A percentile compares a stretch with the other conserved stretches of the same genome.
Evolutionary conservation across 139 green algal species (phyloP).

Genomic region (Eudorina sp.): DNA sequence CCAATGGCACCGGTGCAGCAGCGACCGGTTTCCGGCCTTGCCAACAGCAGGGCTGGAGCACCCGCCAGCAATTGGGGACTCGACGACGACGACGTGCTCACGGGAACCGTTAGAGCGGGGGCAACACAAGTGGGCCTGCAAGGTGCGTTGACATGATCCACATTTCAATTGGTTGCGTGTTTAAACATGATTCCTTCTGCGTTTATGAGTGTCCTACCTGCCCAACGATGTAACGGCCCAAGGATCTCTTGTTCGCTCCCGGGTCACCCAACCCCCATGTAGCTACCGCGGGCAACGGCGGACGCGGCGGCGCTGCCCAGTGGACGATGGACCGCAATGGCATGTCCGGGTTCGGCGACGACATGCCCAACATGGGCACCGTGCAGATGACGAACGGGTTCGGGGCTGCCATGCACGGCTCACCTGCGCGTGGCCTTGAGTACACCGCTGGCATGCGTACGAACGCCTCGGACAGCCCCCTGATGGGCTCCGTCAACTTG

Average conservation of each 20-base stretch:
- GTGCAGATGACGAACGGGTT: slow-evolving; percentile 32
- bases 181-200: too few relatives aligned
- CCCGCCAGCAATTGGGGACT: background rate
- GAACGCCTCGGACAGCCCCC: slow-evolving; percentile 30
- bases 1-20: background rate
- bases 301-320: background rate
- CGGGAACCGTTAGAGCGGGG: slow-evolving; percentile 8
- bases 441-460: slow-evolving; percentile 43
- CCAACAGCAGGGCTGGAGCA: background rate
- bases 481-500: slow-evolving; percentile 37
- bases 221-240: too few relatives aligned
- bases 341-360: background rate
- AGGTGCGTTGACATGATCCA: too few relatives aligned
- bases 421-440: background rate
- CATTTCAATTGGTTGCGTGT: too few relatives aligned
- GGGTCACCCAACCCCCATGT: too few relatives aligned
- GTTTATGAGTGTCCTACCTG: too few relatives aligned
- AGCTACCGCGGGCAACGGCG: background rate
- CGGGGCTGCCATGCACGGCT: background rate
- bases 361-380: slow-evolving; percentile 58
- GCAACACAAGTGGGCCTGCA: background rate
- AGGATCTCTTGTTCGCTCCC: too few relatives aligned
- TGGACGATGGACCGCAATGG: background rate
- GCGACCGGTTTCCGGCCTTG: background rate
- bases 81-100: slow-evolving; percentile 45